phyloP scores from a whole-genome alignment of 2,329 filamentous ascomycete genomes.

The Aspergillus terreus region DNA sequence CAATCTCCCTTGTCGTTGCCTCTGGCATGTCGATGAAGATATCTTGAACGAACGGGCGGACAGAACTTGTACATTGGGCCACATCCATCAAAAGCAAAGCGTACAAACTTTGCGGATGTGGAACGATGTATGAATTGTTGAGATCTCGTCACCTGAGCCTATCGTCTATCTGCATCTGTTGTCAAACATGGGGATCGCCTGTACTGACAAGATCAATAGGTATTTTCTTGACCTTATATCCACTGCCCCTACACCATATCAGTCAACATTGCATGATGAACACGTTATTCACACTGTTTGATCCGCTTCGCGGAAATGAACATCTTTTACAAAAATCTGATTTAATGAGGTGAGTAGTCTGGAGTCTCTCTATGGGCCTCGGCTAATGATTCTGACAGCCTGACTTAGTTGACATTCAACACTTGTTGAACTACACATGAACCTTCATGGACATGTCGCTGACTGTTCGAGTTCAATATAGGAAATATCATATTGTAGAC shows the following conservation, averaged over 20 bases:
- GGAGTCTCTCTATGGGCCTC: neutral
- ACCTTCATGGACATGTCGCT: slow-evolving; percentile 24
- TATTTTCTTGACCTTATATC: slow-evolving; percentile 19
- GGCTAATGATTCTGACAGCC: slow-evolving; percentile 36
- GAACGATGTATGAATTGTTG: slow-evolving; percentile 59
- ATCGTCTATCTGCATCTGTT: slow-evolving; percentile 24
- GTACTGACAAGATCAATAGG: slow-evolving; percentile 24
- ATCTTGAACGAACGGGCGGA: slow-evolving; percentile 66
- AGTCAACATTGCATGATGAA: slow-evolving; percentile 58
- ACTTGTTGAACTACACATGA: slow-evolving; percentile 20
- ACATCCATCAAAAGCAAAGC: slow-evolving; percentile 53
- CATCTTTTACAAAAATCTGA: slow-evolving; percentile 65
- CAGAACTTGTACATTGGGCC: slow-evolving; percentile 54
- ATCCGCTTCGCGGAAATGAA: slow-evolving; percentile 58
- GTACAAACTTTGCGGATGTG: slow-evolving; percentile 63
- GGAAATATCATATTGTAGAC: slow-evolving; percentile 10
- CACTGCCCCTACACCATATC: slow-evolving; percentile 14
- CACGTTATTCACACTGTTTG: slow-evolving; percentile 68
- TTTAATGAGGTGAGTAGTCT: slow-evolving; percentile 59
- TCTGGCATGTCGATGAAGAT: slow-evolving; percentile 51
- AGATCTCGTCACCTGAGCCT: slow-evolving; percentile 63
- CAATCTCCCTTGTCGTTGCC: slow-evolving; percentile 15
- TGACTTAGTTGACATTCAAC: slow-evolving; percentile 38
- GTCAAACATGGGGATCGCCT: slow-evolving; percentile 13
- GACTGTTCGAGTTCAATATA: slow-evolving; percentile 19